Conservation (phyloP, 2,329 filamentous ascomycete genomes). For the Pseudocercospora eumusae region DNA sequence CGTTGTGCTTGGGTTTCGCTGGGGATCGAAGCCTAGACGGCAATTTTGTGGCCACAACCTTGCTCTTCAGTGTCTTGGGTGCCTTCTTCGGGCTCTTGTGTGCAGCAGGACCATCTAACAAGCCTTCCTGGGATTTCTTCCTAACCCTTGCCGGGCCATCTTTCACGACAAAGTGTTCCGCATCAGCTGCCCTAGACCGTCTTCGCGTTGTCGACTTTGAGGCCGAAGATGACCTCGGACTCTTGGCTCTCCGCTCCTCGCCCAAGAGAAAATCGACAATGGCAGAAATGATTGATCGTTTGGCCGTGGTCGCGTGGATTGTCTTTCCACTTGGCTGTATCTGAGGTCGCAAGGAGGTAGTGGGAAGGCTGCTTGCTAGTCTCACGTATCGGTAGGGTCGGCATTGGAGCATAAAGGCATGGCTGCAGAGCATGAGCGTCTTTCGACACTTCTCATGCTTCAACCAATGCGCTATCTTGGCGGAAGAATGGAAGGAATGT, state of each 20-base stretch:
- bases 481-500: slow-evolving; percentile 7
- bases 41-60: not conserved
- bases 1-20: slow-evolving; percentile 55
- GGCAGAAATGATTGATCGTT: not conserved
- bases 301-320: not conserved
- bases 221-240: not conserved
- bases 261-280: not conserved
- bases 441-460: slow-evolving; percentile 23
- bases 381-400: slow-evolving; percentile 9
- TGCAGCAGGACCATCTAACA: not conserved
- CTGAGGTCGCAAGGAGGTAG: slow-evolving; percentile 1
- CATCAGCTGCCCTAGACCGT: not conserved
- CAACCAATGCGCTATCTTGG: slow-evolving; percentile 20
- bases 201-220: not conserved
- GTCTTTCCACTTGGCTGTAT: not conserved
- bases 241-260: not conserved
- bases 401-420: slow-evolving; percentile 17
- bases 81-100: not conserved
- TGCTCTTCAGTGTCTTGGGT: not conserved
- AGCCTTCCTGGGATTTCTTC: not conserved
- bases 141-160: not conserved
- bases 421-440: slow-evolving; percentile 26
- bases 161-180: not conserved
- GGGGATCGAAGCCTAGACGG: slow-evolving; percentile 29
- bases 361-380: slow-evolving; percentile 12